Conservation (phyloP, 331 rosid species). For the Pyrus hybrid region DNA sequence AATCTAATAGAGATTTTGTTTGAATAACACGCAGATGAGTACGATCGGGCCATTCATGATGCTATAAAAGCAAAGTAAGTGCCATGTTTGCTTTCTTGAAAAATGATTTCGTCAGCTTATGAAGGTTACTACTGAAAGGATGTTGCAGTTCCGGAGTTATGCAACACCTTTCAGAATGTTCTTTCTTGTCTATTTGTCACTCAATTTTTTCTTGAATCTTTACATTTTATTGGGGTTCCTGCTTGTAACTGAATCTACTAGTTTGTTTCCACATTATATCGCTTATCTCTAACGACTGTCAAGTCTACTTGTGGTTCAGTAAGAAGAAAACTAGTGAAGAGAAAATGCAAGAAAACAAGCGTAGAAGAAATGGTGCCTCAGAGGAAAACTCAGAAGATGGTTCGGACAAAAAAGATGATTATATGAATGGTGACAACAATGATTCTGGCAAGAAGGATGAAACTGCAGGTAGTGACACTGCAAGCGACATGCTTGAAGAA, state of each 20-base stretch:
- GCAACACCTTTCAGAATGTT: background rate
- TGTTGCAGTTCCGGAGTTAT: background rate
- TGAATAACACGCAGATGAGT: slow-evolving; percentile 52
- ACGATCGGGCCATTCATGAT: slow-evolving; percentile 61
- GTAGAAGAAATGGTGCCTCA: slow-evolving; percentile 7
- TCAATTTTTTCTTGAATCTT: background rate
- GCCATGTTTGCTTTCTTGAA: background rate
- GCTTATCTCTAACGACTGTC: background rate
- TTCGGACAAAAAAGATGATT: slow-evolving; percentile 11
- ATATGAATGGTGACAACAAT: slow-evolving; percentile 16
- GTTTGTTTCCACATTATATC: background rate
- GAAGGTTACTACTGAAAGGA: background rate
- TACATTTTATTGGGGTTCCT: background rate
- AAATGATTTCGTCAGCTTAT: background rate
- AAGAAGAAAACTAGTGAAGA: slow-evolving; percentile 26
- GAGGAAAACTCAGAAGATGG: slow-evolving; percentile 35
- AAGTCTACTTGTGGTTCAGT: slow-evolving; percentile 19
- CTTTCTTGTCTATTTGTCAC: background rate
- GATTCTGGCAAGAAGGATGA: slow-evolving; percentile 3
- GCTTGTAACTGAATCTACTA: background rate
- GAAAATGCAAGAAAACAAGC: slow-evolving; percentile 22
- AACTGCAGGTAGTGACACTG: slow-evolving; percentile 27
- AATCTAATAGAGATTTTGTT: background rate
- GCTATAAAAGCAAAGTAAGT: slow-evolving; percentile 63
- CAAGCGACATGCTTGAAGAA: slow-evolving; percentile 7